Conservation (phyloP, 2,329 filamentous ascomycete genomes). For the Cytospora chrysosperma region DNA sequence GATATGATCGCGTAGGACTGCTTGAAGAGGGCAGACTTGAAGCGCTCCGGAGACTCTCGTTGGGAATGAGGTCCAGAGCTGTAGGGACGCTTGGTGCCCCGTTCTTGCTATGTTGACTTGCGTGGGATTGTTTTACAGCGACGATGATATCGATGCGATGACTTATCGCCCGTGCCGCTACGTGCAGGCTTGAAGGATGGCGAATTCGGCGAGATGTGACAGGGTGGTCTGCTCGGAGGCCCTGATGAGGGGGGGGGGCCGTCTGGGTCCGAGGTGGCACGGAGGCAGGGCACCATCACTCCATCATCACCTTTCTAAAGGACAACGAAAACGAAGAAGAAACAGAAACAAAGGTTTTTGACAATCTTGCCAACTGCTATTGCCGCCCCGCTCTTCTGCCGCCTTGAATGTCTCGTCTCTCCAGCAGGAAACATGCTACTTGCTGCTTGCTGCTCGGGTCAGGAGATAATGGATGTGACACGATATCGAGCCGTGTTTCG, state of each 20-base stretch:
- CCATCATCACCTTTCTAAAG: background rate
- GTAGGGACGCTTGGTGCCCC: conserved; percentile 9
- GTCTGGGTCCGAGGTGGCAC: background rate
- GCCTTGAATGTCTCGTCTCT: background rate
- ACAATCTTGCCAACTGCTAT: background rate
- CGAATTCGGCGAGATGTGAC: conserved; percentile 6
- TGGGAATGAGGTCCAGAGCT: conserved; percentile 12
- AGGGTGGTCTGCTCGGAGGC: background rate
- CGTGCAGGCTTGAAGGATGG: conserved; percentile 8
- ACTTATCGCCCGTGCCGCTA: background rate
- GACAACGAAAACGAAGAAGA: background rate
- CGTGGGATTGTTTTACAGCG: background rate
- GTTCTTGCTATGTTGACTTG: background rate
- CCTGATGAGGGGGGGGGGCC: background rate
- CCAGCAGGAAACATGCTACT: background rate
- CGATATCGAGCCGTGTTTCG: background rate
- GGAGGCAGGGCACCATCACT: background rate
- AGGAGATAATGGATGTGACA: background rate
- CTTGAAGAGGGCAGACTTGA: conserved; percentile 9
- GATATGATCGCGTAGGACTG: conserved; percentile 24
- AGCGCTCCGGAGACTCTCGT: conserved; percentile 1
- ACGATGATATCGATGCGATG: background rate
- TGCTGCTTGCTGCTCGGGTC: background rate
- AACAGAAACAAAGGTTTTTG: no score
- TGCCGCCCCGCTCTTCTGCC: background rate